phyloP scores from a whole-genome alignment of 306 rosid species.

The Gleditsia sinensis region DNA sequence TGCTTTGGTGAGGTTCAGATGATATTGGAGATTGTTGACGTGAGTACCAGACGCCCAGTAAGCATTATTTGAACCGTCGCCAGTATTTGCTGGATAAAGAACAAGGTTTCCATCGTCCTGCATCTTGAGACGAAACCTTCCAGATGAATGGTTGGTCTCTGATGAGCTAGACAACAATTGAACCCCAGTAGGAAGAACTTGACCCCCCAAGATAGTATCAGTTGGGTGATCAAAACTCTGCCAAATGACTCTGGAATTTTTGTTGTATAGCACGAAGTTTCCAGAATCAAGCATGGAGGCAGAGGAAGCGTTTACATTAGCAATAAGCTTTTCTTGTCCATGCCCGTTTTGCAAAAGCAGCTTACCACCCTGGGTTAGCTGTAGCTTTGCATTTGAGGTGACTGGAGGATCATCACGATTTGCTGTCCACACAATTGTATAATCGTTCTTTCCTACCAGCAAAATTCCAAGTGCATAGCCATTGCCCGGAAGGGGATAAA shows the following conservation, averaged over 20 bases:
- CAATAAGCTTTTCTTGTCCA: no score
- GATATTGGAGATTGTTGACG: background rate
- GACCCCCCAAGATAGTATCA: constrained; percentile 39
- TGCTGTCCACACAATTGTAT: no score
- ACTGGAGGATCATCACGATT: no score
- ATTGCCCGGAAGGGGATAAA: no score
- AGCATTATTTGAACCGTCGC: background rate
- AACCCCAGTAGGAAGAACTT: constrained; percentile 1
- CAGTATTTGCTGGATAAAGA: constrained; percentile 26
- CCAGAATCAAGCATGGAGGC: constrained; percentile 49
- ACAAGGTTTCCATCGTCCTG: constrained; percentile 39
- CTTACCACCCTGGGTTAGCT: no score
- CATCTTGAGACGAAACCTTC: constrained; percentile 35
- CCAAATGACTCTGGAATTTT: constrained; percentile 27
- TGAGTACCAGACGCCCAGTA: constrained; percentile 15
- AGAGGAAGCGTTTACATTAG: constrained; percentile 29
- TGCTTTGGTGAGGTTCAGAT: constrained; percentile 25
- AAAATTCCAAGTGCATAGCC: no score
- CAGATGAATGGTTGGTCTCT: background rate
- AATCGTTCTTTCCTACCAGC: no score
- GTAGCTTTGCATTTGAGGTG: no score
- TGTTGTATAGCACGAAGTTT: constrained; percentile 36
- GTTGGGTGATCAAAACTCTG: constrained; percentile 49
- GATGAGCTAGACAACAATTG: constrained; percentile 33
- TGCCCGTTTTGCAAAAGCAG: no score